These are phyloP conservation scores for Knufia fluminis DNA, from an alignment of 2,329 filamentous ascomycete genomes.

Conservation along the genomic window DNA sequence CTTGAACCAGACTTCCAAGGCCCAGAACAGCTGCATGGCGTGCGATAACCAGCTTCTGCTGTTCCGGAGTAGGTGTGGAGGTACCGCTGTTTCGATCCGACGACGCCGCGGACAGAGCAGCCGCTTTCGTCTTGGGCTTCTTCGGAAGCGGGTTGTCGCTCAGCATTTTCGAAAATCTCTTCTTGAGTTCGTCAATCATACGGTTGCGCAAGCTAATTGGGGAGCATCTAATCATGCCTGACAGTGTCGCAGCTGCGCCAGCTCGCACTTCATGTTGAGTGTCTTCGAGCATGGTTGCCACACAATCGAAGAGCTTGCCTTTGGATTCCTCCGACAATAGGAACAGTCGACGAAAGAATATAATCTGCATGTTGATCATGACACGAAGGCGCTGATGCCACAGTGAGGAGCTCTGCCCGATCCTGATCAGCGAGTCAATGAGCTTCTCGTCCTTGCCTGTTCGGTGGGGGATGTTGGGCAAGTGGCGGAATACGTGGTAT, in stretches of 20 bases:
- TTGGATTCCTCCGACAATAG: conserved; percentile 67
- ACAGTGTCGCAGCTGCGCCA: conserved; percentile 83
- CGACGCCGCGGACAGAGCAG: conserved; percentile 27
- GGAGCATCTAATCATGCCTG: conserved; percentile 96
- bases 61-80: conserved; percentile 42
- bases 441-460: conserved; percentile 76
- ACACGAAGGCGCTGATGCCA: conserved; percentile 96
- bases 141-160: conserved; percentile 79
- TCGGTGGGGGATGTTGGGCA: conserved; percentile 90
- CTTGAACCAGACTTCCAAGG: conserved; percentile 81
- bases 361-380: conserved; percentile 95
- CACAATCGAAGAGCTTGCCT: conserved; percentile 73
- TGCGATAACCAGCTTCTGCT: conserved; percentile 66
- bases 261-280: conserved; percentile 87
- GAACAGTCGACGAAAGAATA: conserved; percentile 95
- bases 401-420: conserved; percentile 71
- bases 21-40: conserved; percentile 88
- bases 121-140: conserved; percentile 33
- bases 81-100: conserved; percentile 37
- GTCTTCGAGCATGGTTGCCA: conserved; percentile 92
- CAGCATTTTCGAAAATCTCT: conserved; percentile 70
- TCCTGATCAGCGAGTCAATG: conserved; percentile 74
- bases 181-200: conserved; percentile 66
- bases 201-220: conserved; percentile 68
- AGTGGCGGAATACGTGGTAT: conserved; percentile 92